Conservation (phyloP, 345 rosid genomes). For the Populus ilicifolia region DNA sequence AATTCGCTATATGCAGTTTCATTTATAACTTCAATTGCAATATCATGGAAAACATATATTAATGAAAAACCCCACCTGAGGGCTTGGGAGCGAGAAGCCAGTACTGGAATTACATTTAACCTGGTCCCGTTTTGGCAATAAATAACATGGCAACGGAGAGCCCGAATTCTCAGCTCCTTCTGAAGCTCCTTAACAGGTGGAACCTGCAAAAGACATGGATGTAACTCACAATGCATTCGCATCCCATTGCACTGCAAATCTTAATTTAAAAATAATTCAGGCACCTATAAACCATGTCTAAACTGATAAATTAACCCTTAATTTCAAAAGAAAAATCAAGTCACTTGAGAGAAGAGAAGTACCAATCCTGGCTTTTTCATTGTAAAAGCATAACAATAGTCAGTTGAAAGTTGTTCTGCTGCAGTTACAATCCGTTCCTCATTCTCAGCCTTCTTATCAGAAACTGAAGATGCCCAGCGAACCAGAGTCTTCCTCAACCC, state of each 20-base stretch:
- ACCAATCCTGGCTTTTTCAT: slow-evolving; percentile 66
- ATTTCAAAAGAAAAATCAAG: background rate
- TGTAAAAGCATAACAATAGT: slow-evolving; percentile 76
- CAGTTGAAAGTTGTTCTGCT: slow-evolving; percentile 81
- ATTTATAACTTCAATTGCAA: background rate
- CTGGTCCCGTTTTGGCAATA: slow-evolving; percentile 78
- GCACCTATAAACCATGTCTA: background rate
- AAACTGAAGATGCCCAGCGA: slow-evolving; percentile 73
- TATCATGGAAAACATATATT: background rate
- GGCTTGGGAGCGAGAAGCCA: slow-evolving; percentile 89
- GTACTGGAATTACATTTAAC: slow-evolving; percentile 75
- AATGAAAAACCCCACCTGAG: slow-evolving; percentile 47
- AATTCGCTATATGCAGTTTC: background rate
- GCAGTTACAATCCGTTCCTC: slow-evolving; percentile 56
- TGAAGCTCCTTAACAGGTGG: slow-evolving; percentile 81
- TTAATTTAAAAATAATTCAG: background rate
- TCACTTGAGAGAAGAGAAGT: slow-evolving; percentile 1
- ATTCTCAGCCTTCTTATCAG: slow-evolving; percentile 46
- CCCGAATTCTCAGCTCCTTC: slow-evolving; percentile 81
- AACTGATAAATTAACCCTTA: background rate
- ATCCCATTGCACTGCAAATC: background rate
- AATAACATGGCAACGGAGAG: slow-evolving; percentile 76
- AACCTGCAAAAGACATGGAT: slow-evolving; percentile 41
- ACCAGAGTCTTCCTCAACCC: slow-evolving; percentile 89
- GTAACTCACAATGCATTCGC: background rate